A percentile compares a stretch with the other conserved stretches of the same genome.
Evolutionary conservation across 768 basidiomycete species (phyloP).

Genomic region (Pleurotus citrinopileatus): DNA sequence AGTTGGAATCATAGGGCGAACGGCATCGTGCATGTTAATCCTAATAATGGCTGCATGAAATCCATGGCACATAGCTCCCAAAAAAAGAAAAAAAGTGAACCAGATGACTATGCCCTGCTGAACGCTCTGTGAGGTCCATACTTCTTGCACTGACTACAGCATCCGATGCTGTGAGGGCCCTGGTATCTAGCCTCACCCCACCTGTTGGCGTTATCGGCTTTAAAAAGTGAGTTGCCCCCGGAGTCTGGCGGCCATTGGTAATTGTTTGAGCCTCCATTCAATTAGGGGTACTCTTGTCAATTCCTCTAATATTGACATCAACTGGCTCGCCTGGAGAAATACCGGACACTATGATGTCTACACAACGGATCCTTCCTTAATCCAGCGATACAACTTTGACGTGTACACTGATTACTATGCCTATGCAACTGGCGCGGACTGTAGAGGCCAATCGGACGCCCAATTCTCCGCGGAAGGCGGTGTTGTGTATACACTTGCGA

Average conservation of each 20-base stretch:
- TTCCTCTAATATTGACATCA: not conserved
- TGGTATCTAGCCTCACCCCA: not conserved
- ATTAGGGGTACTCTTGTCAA: not conserved
- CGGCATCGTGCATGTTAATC: no score
- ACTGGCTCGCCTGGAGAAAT: not conserved
- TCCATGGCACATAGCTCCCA: no score
- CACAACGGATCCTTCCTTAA: not conserved
- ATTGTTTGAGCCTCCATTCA: not conserved
- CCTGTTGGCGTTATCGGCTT: not conserved
- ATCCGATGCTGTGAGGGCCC: not conserved
- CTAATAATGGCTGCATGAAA: no score
- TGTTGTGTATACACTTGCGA: slow-evolving; percentile 1
- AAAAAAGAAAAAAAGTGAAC: not conserved
- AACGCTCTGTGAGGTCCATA: not conserved
- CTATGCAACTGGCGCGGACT: not conserved
- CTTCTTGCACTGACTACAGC: not conserved
- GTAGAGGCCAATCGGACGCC: not conserved
- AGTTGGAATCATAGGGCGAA: not conserved
- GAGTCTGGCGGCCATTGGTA: not conserved
- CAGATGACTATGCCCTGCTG: no score
- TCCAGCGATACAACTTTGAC: not conserved
- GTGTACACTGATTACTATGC: not conserved
- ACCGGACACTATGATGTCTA: not conserved
- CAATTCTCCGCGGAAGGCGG: not conserved
- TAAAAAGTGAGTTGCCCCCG: not conserved